Evolutionary conservation across 192 early-diverging fungal species (phyloP), one percentile per base, ranked within the genome.

Genomic region (Rhizophagus sp.): DNA sequence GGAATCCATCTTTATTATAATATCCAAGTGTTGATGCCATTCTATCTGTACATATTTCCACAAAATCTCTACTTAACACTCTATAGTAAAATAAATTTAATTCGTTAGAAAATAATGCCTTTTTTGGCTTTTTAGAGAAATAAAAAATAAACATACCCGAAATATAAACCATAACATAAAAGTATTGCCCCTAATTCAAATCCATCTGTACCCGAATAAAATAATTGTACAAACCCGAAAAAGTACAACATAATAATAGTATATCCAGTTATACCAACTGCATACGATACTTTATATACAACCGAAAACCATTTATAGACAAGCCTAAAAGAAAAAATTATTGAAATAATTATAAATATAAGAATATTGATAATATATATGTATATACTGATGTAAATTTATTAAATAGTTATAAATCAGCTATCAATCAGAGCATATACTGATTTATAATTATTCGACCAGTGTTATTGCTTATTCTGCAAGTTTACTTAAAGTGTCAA

Each of bases 11-110:
- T 76, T 89, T 89, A 63, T 85, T 87, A 67, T 89, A 89, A 77
- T 91, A 91, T 17, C 90, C 90, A 79, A 91, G 80, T 11, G 90
- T 89, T 1, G 90, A 81, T 62, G 90, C 88, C 90, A 91, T 91
- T 41, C 88, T 84, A 72, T 91, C 90, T 11, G 87, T 85, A 73
- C 90, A 91, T 62, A 91, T 88, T 67, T 91, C 90, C 0, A 91
- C 90, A 82, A 91, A 88, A 79, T 91, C 90, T 33, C 90, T 82
- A 64, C 88, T 87, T 62, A 91, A 79, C 17, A 91, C 88, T 57
- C 88, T 90, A 50, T 62, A 62, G 41, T 25, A 47, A 8, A 49
- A 41, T 39, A 27, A 70, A 62, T 30, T 34, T 69, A 36, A 25
- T 36, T 62, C 34, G 6, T 62, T 47, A 44, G 22, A 22, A 17